Base-by-base conservation (phyloP, 148 eudicot species). In the Rhododendron griersonianum region DNA sequence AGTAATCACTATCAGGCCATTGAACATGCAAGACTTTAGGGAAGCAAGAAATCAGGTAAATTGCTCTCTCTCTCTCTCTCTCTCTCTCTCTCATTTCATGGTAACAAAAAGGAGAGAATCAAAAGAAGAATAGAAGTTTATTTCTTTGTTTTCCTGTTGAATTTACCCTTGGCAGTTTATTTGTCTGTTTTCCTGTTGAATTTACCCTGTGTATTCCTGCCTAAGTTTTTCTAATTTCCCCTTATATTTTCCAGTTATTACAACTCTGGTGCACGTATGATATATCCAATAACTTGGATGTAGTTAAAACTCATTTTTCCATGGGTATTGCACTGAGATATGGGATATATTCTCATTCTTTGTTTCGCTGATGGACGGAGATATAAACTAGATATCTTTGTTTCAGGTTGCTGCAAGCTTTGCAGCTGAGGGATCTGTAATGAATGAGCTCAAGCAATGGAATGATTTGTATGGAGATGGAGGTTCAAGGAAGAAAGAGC, bases 401-500 rank as follows among this genome's bases (percentile, higher is more conserved):
- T 80, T 57, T 81, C 90, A 96, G 98, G 96, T 96, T 90, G 96
- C 98, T 67, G 98, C 98, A 76, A 93, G 98, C 87, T 94, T 96
- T 89, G 93, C 98, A 39, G 83, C 95, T 7, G 95, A 89, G 73
- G 98, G 98, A 65, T 87, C 93, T 6, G 80, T 90, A 78, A 94
- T 96, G 98, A 87, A 83, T 14, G 98, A 94, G 85, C 81, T 93
- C 87, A 96, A 96, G 88, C 95, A 93, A 63, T 94, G 98, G 98
- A 96, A 94, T 80, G 95, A 94, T 16, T 92, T 91, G 51, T 94
- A 93, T 18, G 98, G 98, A 16, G 99, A 96, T 88, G 98, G 98
- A 47, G 96, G 99, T n/a, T 94, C 99, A 30, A 91, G 96, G 92
- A 95, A 96, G 83, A 94, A 93, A 85, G 98, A 96, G 90, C 98